Percentiles rank a stretch among this genome's conserved stretches.
phyloP scores from a whole-genome alignment of 108 stramenopile species.

The Pseudonitzschia delicatissima region DNA sequence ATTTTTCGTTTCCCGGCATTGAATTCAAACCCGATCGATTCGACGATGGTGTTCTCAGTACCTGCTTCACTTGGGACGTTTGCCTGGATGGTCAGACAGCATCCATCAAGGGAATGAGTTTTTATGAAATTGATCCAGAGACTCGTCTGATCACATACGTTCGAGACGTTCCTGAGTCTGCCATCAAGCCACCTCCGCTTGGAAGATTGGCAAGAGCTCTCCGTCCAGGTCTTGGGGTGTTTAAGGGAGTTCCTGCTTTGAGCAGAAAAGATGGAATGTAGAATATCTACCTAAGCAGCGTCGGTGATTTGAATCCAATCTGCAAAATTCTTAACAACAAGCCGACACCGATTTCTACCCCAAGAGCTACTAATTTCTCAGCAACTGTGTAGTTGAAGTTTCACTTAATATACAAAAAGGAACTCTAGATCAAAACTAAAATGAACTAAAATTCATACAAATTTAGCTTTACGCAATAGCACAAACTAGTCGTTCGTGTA shows the following conservation, averaged over 20 bases:
- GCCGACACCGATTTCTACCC: too few relatives aligned
- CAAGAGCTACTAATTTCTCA: too few relatives aligned
- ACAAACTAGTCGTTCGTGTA: too few relatives aligned
- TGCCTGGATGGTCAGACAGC: conserved; percentile 53
- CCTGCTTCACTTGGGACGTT: conserved; percentile 82
- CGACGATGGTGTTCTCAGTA: conserved; percentile 60
- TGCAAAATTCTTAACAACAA: too few relatives aligned
- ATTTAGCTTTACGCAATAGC: too few relatives aligned
- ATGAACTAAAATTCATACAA: too few relatives aligned
- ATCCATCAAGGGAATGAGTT: conserved; percentile 76
- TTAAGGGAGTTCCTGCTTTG: conserved; percentile 40
- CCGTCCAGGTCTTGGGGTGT: conserved; percentile 64
- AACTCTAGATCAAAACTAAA: too few relatives aligned
- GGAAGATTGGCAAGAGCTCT: conserved; percentile 57
- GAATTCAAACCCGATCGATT: conserved; percentile 60
- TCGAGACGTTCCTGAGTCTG: conserved; percentile 67
- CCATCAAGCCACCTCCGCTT: conserved; percentile 69
- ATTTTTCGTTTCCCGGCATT: conserved; percentile 77
- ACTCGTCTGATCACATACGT: conserved; percentile 53
- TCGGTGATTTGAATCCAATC: too few relatives aligned
- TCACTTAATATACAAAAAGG: too few relatives aligned
- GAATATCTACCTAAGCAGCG: too few relatives aligned
- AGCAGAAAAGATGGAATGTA: conserved; percentile 45
- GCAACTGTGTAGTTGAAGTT: too few relatives aligned
- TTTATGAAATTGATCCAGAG: conserved; percentile 70